A percentile compares a stretch with the other conserved stretches of the same genome.
Conservation (phyloP, 768 basidiomycete genomes). For the Ramaria rubella region DNA sequence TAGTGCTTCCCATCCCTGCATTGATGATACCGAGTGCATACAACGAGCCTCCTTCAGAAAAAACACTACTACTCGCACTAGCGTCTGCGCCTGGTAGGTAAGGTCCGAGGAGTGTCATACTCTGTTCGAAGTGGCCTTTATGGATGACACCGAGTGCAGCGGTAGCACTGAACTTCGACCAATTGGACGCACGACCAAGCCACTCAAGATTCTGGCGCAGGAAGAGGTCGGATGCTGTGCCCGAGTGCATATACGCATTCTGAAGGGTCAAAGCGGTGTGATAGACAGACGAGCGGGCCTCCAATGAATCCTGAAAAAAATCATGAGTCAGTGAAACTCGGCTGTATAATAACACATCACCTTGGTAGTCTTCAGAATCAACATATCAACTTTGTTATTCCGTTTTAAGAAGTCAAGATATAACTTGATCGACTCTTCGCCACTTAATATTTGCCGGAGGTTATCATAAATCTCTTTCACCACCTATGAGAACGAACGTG, state of each 20-base stretch:
- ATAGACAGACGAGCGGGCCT: constrained; percentile 92
- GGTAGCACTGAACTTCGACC: constrained; percentile 98
- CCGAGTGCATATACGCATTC: constrained; percentile 98
- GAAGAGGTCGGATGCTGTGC: constrained; percentile 92
- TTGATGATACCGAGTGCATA: constrained; percentile 95
- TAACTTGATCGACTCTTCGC: constrained; percentile 86
- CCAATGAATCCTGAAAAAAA: constrained; percentile 66
- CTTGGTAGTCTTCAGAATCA: constrained; percentile 90
- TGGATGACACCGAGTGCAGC: constrained; percentile 96
- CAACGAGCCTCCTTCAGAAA: constrained; percentile 93
- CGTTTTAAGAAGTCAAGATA: constrained; percentile 94
- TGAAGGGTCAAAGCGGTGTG: constrained; percentile 95
- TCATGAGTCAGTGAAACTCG: not conserved
- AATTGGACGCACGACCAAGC: constrained; percentile 91
- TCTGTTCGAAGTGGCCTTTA: constrained; percentile 92
- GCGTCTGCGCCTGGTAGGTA: constrained; percentile 77
- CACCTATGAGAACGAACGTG: constrained; percentile 32
- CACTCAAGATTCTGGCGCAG: constrained; percentile 95
- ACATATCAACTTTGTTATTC: constrained; percentile 87
- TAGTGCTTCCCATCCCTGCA: constrained; percentile 73
- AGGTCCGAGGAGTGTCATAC: constrained; percentile 85
- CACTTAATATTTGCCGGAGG: constrained; percentile 76
- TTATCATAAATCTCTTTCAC: constrained; percentile 63
- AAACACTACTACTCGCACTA: constrained; percentile 66
- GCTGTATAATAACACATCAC: constrained; percentile 31